Evolutionary conservation across 2,329 filamentous ascomycete species (phyloP).

Genomic region (Stemphylium vesicarium): DNA sequence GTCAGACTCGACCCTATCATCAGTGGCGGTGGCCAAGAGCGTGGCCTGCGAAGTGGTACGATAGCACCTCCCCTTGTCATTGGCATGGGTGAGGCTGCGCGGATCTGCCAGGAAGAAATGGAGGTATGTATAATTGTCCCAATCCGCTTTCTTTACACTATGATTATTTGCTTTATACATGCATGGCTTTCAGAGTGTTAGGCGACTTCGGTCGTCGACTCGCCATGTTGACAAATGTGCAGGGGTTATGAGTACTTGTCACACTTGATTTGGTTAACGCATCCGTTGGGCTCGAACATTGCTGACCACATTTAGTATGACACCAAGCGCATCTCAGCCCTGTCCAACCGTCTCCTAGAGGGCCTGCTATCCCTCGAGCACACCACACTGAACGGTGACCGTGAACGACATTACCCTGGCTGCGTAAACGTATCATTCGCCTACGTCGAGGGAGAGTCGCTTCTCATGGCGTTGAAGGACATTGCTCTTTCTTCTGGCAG

Average conservation of each 20-base stretch:
- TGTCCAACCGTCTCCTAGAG: conserved; percentile 83
- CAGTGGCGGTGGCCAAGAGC: conserved; percentile 93
- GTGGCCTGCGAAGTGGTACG: conserved; percentile 92
- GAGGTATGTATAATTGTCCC: conserved; percentile 66
- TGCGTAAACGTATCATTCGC: conserved; percentile 99
- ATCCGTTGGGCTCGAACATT: neutral
- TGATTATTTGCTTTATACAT: conserved; percentile 87
- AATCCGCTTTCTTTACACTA: conserved; percentile 41
- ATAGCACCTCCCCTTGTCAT: conserved; percentile 87
- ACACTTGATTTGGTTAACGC: neutral
- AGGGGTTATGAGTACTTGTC: conserved; percentile 65
- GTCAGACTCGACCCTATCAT: conserved; percentile 96
- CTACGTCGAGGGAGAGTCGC: conserved; percentile 96
- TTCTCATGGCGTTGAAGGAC: conserved; percentile 97
- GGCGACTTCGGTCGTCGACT: conserved; percentile 38
- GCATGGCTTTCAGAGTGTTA: conserved; percentile 83
- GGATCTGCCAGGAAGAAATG: conserved; percentile 89
- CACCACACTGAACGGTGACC: conserved; percentile 87
- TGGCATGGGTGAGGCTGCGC: conserved; percentile 94
- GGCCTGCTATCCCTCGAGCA: conserved; percentile 90
- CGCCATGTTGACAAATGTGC: conserved; percentile 63
- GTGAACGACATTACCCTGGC: conserved; percentile 84
- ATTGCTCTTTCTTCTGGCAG: conserved; percentile 96
- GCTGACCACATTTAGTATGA: conserved; percentile 73
- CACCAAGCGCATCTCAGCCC: conserved; percentile 76